Evolutionary conservation across 2,329 filamentous ascomycete species (phyloP).

Genomic region (Colletotrichum liaoningense): DNA sequence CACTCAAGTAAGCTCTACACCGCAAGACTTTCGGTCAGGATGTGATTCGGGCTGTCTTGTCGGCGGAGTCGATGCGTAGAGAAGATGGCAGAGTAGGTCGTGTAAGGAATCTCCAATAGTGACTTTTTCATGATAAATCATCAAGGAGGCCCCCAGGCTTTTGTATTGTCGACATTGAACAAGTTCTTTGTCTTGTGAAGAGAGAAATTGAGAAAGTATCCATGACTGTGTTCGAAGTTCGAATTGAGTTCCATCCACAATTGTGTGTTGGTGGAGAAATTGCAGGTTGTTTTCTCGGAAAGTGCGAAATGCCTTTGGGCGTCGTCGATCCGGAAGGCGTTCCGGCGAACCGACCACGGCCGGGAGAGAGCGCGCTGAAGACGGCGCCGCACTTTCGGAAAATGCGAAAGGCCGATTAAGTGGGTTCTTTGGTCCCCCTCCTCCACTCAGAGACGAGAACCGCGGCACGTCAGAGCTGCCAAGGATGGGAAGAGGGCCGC

Average conservation of each 20-base stretch:
- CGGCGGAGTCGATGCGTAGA: no score
- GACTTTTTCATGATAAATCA: background rate
- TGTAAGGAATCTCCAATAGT: background rate
- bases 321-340: background rate
- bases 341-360: background rate
- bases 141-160: background rate
- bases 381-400: slow-evolving; percentile 23
- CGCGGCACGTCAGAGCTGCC: background rate
- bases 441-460: background rate
- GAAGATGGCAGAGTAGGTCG: background rate
- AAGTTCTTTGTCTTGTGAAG: background rate
- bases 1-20: background rate
- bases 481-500: background rate
- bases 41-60: background rate
- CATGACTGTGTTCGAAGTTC: background rate
- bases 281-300: slow-evolving; percentile 3
- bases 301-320: slow-evolving; percentile 2
- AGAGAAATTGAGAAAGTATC: background rate
- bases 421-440: no score
- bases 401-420: slow-evolving; percentile 19
- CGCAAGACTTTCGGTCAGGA: background rate
- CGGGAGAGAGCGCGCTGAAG: background rate
- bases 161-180: background rate
- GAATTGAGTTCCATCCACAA: background rate
- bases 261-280: background rate